Conservation (phyloP, 2,329 filamentous ascomycete species). For the Gnomoniopsis smithogilvyi region DNA sequence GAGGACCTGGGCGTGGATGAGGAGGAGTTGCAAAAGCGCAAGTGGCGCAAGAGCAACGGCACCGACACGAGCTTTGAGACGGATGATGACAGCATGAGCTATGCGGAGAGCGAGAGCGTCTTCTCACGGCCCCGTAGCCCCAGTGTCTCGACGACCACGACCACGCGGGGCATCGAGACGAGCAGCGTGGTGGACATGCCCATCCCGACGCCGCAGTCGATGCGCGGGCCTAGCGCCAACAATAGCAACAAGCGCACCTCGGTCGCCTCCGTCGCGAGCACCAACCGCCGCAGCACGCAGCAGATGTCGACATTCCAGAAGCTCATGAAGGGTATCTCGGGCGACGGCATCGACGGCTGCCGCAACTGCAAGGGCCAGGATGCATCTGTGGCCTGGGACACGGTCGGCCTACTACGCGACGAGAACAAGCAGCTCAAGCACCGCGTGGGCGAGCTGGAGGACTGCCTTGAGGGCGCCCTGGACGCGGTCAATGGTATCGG, state of each 20-base stretch:
- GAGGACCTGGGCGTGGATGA: constrained; percentile 55
- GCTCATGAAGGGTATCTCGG: constrained; percentile 42
- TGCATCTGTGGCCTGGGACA: constrained; percentile 61
- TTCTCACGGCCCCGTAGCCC: constrained; percentile 61
- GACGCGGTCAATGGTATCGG: constrained; percentile 56
- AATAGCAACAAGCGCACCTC: constrained; percentile 5
- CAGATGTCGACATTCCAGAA: constrained; percentile 47
- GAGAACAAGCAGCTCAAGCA: constrained; percentile 62
- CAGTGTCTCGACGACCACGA: constrained; percentile 33
- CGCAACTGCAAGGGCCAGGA: constrained; percentile 57
- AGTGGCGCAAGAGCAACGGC: constrained; percentile 25
- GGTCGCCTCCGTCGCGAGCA: constrained; percentile 7
- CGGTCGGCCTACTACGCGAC: constrained; percentile 56
- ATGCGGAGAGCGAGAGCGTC: constrained; percentile 47
- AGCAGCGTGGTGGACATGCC: constrained; percentile 19
- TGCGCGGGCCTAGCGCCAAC: constrained; percentile 5
- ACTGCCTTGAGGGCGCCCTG: constrained; percentile 57
- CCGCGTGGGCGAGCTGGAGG: constrained; percentile 56
- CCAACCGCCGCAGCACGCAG: constrained; percentile 22
- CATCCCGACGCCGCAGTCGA: constrained; percentile 8
- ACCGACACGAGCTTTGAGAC: constrained; percentile 48
- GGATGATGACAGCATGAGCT: constrained; percentile 41
- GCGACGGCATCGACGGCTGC: constrained; percentile 38
- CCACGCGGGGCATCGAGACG: constrained; percentile 28
- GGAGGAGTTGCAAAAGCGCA: constrained; percentile 37